Evolutionary conservation across 352 stramenopile species (phyloP).

Genomic region (Phytophthora boehmeriae): DNA sequence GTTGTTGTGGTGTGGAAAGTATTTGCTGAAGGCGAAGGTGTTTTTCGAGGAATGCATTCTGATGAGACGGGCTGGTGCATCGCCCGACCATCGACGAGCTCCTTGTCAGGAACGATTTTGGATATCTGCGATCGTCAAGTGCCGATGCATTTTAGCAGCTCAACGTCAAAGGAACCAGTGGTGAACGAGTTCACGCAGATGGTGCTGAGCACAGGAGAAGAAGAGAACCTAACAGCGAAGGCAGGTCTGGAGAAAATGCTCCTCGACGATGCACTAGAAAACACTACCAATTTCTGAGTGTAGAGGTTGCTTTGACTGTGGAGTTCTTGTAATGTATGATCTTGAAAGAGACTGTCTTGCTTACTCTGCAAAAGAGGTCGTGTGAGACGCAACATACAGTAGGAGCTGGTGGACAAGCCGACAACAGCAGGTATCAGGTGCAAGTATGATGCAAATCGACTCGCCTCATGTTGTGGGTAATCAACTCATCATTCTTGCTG

Average conservation of each 20-base stretch:
- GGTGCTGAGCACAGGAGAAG: slow-evolving; percentile 24
- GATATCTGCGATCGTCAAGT: slow-evolving; percentile 32
- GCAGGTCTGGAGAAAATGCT: slow-evolving; percentile 30
- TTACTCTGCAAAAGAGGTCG: no score
- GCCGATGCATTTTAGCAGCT: slow-evolving; percentile 38
- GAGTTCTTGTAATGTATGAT: no score
- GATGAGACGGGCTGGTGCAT: slow-evolving; percentile 41
- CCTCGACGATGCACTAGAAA: slow-evolving; percentile 21
- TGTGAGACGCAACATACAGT: no score
- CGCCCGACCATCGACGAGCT: slow-evolving; percentile 9
- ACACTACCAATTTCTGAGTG: not conserved
- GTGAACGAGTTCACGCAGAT: slow-evolving; percentile 34
- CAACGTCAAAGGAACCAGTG: slow-evolving; percentile 2
- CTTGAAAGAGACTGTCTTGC: no score
- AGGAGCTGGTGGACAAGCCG: no score
- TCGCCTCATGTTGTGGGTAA: no score
- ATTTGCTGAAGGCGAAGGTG: slow-evolving; percentile 48
- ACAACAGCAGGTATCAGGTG: no score
- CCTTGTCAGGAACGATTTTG: slow-evolving; percentile 23
- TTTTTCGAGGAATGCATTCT: slow-evolving; percentile 32
- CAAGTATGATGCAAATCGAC: no score
- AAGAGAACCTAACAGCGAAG: slow-evolving; percentile 24
- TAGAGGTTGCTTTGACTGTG: no score
- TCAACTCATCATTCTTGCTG: no score
- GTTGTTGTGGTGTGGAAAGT: slow-evolving; percentile 68